A percentile compares a stretch with the other conserved stretches of the same genome.
Conservation (phyloP, 352 stramenopile species). For the Phytophthora quininea region DNA sequence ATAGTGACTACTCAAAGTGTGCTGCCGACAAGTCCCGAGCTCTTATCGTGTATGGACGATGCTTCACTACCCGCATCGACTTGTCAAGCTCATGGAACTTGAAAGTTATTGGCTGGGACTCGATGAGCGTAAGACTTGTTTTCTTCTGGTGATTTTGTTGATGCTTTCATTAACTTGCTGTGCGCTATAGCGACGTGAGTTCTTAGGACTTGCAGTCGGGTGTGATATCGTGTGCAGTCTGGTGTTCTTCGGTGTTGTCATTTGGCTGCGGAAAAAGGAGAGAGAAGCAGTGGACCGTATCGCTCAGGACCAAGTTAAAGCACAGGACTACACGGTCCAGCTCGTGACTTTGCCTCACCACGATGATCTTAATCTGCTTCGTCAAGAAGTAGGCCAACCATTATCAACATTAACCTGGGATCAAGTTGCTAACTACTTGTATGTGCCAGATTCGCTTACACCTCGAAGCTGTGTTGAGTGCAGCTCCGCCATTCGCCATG, state of each 20-base stretch:
- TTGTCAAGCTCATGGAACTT: slow-evolving; percentile 74
- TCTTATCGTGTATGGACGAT: slow-evolving; percentile 74
- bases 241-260: slow-evolving; percentile 67
- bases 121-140: slow-evolving; percentile 57
- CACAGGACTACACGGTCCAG: slow-evolving; percentile 80
- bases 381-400: slow-evolving; percentile 49
- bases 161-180: background rate
- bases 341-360: slow-evolving; percentile 68
- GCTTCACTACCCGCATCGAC: slow-evolving; percentile 81
- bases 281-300: slow-evolving; percentile 65
- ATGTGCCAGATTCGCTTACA: slow-evolving; percentile 60
- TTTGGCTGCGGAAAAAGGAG: slow-evolving; percentile 81
- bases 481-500: slow-evolving; percentile 53
- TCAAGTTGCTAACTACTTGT: slow-evolving; percentile 10
- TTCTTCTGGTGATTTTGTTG: background rate
- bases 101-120: slow-evolving; percentile 82
- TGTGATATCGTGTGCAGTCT: slow-evolving; percentile 75
- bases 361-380: slow-evolving; percentile 63
- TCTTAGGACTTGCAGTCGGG: slow-evolving; percentile 69
- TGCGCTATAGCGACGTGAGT: slow-evolving; percentile 56
- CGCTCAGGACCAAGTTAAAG: slow-evolving; percentile 68
- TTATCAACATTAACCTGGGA: slow-evolving; percentile 36
- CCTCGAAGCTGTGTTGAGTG: slow-evolving; percentile 64
- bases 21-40: slow-evolving; percentile 34
- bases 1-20: slow-evolving; percentile 67